Evolutionary conservation across 352 stramenopile genomes (phyloP), one percentile per base, ranked within the genome.

Genomic region (Elongisporangium prolatum): DNA sequence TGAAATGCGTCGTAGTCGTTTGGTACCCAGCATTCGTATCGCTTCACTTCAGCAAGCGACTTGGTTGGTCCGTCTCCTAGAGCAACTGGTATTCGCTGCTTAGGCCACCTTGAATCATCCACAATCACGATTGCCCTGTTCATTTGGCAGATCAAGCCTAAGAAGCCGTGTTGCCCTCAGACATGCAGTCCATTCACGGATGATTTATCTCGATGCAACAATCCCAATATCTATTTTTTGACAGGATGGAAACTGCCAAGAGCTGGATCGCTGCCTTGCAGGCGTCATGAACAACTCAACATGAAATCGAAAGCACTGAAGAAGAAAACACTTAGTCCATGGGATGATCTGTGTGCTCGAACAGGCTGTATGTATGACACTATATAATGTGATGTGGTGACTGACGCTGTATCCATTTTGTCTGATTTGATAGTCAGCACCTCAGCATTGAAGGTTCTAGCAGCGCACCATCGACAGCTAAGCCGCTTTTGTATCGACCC

Each of bases 1-100:
- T 88, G 70, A 2, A 52, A 60, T 4, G 59, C 59, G 0, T 60
- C 24, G 56, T 91, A 91, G n/a, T 82, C 67, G 18, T 60, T 55
- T 0, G 78, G 77, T 2, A 88, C 59, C 80, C 78, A 91, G 22
- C 70, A 59, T 49, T 74, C 59, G 22, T 74, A 83, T 11, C 17
- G 21, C 16, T 25, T 21, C 14, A 25, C 40, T 20, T 37, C 25
- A 21, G 14, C 21, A 52, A 8, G 18, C 3, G 18, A 1, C 16
- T 21, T 38, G 14, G 52, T 17, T 17, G 8, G 49, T 21, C 9
- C 18, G 20, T 21, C 34, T 11, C 9, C 21, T 21, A 25, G 18
- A 52, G 24, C 6, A 4, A 60, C 5, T 47, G 11, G 22, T 24
- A 34, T 18, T 52, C 17, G 53, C 1, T 24, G 1, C 11, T 2